phyloP scores from a whole-genome alignment of 805 yeast species.

The Blastobotrys americana region DNA sequence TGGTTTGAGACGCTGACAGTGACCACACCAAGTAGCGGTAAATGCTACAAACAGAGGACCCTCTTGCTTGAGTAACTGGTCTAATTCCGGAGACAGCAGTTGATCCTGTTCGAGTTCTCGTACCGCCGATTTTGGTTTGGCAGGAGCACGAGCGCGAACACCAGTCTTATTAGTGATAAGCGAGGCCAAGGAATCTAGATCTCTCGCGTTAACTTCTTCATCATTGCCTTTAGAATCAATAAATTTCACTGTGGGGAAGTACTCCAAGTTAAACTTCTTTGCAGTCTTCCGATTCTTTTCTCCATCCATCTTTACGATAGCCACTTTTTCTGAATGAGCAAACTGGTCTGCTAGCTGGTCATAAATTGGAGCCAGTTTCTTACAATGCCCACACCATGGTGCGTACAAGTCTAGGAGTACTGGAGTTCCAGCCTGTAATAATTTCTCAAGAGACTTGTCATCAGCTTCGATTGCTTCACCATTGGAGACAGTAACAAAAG shows the following conservation, averaged over 20 bases:
- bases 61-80: conserved; percentile 34
- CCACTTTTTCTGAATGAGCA: conserved; percentile 41
- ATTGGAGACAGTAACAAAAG: conserved; percentile 3
- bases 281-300: conserved; percentile 48
- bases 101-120: background rate
- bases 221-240: conserved; percentile 44
- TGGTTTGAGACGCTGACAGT: conserved; percentile 49
- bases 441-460: conserved; percentile 53
- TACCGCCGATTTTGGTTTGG: conserved; percentile 5
- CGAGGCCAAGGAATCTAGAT: conserved; percentile 41
- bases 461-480: conserved; percentile 28
- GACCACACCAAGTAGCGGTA: conserved; percentile 54
- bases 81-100: conserved; percentile 39
- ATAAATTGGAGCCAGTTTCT: conserved; percentile 75
- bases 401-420: conserved; percentile 64
- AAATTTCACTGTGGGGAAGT: conserved; percentile 59
- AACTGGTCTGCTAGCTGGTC: conserved; percentile 70
- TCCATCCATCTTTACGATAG: conserved; percentile 52
- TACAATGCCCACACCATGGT: conserved; percentile 94
- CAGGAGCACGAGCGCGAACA: conserved; percentile 21
- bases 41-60: conserved; percentile 43
- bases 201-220: conserved; percentile 51
- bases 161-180: conserved; percentile 38
- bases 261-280: conserved; percentile 45
- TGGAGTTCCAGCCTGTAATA: conserved; percentile 53